phyloP scores from a whole-genome alignment of 257 asterid genomes.

The Echites panduratus region DNA sequence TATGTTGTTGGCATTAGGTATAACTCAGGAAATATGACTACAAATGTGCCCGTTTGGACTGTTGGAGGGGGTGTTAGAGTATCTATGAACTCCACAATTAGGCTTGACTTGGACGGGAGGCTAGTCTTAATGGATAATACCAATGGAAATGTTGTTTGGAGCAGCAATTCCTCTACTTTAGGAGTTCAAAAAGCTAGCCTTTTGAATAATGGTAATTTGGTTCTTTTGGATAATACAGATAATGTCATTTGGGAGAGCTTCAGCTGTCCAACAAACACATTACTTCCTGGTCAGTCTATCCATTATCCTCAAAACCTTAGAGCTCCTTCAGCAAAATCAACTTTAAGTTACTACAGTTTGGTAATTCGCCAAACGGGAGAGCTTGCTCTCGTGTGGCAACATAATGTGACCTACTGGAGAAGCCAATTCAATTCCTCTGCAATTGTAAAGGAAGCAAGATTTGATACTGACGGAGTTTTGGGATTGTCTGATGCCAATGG shows the following conservation, averaged over 20 bases:
- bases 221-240: conserved; percentile 38
- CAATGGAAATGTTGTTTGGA: conserved; percentile 43
- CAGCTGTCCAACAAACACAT: conserved; percentile 46
- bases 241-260: conserved; percentile 59
- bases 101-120: conserved; percentile 50
- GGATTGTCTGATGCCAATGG: conserved; percentile 35
- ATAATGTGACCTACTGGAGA: conserved; percentile 72
- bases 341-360: conserved; percentile 49
- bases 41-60: conserved; percentile 56
- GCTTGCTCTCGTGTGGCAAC: conserved; percentile 58
- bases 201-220: conserved; percentile 54
- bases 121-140: conserved; percentile 42
- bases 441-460: conserved; percentile 32
- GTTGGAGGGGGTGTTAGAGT: conserved; percentile 60
- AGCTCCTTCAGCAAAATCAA: conserved; percentile 42
- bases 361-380: conserved; percentile 37
- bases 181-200: conserved; percentile 54
- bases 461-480: conserved; percentile 40
- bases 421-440: conserved; percentile 29
- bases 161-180: conserved; percentile 50
- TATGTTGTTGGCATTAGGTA: conserved; percentile 52
- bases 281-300: conserved; percentile 53
- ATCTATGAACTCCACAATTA: conserved; percentile 43
- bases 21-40: conserved; percentile 39
- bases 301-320: conserved; percentile 51